Conservation (phyloP, 257 asterid genomes). For the Rubia yunnanensis region DNA sequence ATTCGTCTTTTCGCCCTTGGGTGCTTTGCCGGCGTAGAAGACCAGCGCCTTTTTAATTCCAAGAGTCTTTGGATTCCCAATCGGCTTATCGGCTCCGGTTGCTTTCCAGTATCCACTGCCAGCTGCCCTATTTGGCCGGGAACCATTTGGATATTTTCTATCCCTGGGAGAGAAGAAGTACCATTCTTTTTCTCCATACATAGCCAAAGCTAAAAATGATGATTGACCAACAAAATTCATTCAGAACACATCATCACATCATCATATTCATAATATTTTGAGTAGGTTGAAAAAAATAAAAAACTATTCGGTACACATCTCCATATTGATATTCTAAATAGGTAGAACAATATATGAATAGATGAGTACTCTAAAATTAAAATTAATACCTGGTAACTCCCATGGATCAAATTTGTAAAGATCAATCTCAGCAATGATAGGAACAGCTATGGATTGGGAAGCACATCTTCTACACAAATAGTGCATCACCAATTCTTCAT, state of each 20-base stretch:
- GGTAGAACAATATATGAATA: no score
- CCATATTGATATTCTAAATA: no score
- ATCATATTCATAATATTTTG: no score
- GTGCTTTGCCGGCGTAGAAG: conserved; percentile 84
- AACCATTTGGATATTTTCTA: conserved; percentile 88
- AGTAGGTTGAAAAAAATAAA: no score
- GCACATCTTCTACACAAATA: conserved; percentile 68
- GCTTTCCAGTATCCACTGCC: conserved; percentile 95
- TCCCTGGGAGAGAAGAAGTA: conserved; percentile 85
- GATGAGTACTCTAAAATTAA: not conserved
- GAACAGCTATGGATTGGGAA: conserved; percentile 49
- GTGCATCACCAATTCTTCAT: conserved; percentile 86
- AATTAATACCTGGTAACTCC: conserved; percentile 63
- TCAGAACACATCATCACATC: no score
- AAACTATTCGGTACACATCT: no score
- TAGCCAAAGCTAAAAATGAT: conserved; percentile 43
- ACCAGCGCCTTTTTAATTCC: conserved; percentile 84
- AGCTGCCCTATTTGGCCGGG: conserved; percentile 84
- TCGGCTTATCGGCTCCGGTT: conserved; percentile 85
- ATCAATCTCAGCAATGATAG: conserved; percentile 76
- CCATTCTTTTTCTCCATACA: conserved; percentile 93
- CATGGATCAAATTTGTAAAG: conserved; percentile 80
- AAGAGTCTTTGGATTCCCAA: conserved; percentile 56
- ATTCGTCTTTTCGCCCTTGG: conserved; percentile 66
- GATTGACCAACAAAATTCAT: not conserved